Conservation (phyloP, 495 filamentous ascomycete species). For the Annulohypoxylon bovei region DNA sequence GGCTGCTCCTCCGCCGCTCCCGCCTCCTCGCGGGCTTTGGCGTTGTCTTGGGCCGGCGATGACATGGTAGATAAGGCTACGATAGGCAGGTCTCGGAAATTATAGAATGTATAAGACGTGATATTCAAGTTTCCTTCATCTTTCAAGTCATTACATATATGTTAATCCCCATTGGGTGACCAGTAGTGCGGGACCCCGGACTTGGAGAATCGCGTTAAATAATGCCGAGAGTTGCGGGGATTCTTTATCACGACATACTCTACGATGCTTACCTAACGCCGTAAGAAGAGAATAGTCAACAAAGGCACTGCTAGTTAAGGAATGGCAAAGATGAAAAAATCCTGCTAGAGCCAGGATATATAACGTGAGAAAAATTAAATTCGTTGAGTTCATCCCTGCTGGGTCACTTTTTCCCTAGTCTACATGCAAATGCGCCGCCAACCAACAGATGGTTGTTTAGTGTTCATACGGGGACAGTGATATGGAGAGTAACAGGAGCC, state of each 20-base stretch:
- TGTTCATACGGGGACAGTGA: constrained; percentile 44
- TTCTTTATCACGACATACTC: constrained; percentile 28
- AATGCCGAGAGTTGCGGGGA: constrained; percentile 30
- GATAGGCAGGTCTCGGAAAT: neutral
- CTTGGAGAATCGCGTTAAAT: constrained; percentile 32
- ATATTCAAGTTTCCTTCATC: neutral
- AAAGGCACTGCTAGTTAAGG: neutral
- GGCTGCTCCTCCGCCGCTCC: neutral
- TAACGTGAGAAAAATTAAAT: constrained; percentile 38
- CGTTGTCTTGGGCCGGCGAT: neutral
- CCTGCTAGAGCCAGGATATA: neutral
- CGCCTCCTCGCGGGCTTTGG: neutral
- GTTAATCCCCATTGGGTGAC: constrained; percentile 1
- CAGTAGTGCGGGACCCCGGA: constrained; percentile 14
- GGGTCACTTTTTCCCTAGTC: constrained; percentile 52
- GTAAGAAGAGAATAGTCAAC: neutral
- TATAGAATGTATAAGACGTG: neutral
- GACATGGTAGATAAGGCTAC: constrained; percentile 4
- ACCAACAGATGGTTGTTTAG: constrained; percentile 43
- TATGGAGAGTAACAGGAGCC: constrained; percentile 45
- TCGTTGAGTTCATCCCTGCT: constrained; percentile 41
- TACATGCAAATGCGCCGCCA: constrained; percentile 58
- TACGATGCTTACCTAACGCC: constrained; percentile 22
- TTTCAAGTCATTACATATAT: neutral
- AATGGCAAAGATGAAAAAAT: neutral